A percentile compares a stretch with the other conserved stretches of the same genome.
Conservation (phyloP, 2,329 filamentous ascomycete species). For the Penicillium sp. region DNA sequence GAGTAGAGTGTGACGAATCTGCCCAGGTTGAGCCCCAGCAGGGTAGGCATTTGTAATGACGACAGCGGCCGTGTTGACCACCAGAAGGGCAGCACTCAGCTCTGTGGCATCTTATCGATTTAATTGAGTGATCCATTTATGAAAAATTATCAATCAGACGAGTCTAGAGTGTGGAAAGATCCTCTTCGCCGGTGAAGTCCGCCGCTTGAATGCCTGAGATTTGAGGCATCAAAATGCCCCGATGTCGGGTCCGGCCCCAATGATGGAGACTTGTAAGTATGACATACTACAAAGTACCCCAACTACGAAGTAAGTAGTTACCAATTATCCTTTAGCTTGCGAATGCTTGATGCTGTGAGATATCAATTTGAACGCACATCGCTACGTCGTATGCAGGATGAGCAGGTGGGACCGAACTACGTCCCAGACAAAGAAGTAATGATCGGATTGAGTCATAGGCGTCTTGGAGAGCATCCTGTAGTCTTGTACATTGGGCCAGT, state of each 20-base stretch:
- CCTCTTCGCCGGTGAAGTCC: background rate
- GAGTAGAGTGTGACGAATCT: background rate
- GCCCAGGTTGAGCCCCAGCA: background rate
- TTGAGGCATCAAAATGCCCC: background rate
- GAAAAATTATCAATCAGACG: constrained; percentile 2
- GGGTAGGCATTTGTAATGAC: background rate
- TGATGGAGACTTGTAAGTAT: background rate
- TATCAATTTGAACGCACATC: background rate
- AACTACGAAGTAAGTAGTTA: background rate
- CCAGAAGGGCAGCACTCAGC: background rate
- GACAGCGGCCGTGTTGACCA: background rate
- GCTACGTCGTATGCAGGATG: background rate
- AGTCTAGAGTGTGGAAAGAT: background rate
- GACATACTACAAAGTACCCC: background rate
- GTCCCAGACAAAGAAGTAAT: background rate
- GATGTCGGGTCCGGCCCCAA: constrained; percentile 1
- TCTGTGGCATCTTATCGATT: background rate
- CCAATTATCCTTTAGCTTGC: background rate
- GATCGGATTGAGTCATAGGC: constrained; percentile 1
- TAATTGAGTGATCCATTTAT: background rate
- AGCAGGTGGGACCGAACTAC: background rate
- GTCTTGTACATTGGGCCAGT: constrained; percentile 2
- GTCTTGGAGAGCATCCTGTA: background rate
- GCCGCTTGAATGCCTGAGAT: background rate
- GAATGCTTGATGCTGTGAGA: background rate